Conservation (phyloP, 768 basidiomycete species). For the Cyclocybe aegerita region DNA sequence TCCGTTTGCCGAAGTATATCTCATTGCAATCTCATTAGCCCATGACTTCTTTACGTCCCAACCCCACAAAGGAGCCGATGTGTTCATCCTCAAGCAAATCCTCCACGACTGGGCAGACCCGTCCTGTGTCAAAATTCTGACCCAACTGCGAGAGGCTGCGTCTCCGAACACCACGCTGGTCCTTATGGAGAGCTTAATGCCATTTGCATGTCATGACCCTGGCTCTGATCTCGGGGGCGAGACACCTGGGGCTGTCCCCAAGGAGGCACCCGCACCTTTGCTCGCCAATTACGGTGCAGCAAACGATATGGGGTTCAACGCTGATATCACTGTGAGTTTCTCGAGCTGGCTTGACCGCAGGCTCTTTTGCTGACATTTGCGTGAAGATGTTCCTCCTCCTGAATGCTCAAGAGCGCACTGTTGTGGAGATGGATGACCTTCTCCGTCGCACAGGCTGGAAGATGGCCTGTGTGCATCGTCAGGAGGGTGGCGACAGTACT, state of each 20-base stretch:
- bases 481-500: constrained; percentile 13
- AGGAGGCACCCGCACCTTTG: constrained; percentile 31
- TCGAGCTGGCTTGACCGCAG: not conserved
- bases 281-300: constrained; percentile 38
- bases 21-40: constrained; percentile 9
- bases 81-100: constrained; percentile 58
- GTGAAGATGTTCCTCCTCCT: constrained; percentile 37
- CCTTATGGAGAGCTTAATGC: constrained; percentile 39
- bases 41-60: constrained; percentile 43
- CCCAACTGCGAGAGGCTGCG: constrained; percentile 35
- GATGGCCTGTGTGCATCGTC: constrained; percentile 21
- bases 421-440: no score
- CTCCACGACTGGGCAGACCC: constrained; percentile 67
- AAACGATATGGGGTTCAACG: constrained; percentile 33
- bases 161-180: constrained; percentile 34
- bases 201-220: constrained; percentile 32
- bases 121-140: constrained; percentile 35
- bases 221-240: constrained; percentile 11
- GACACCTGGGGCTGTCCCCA: constrained; percentile 21
- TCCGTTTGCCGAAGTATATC: not conserved
- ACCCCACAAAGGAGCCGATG: constrained; percentile 33
- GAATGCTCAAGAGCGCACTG: constrained; percentile 39
- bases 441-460: constrained; percentile 32
- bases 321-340: constrained; percentile 33
- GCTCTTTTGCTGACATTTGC: not conserved